Evolutionary conservation across 768 basidiomycete species (phyloP), one percentile per base, ranked within the genome.

Genomic region (Leccinum obscurum): DNA sequence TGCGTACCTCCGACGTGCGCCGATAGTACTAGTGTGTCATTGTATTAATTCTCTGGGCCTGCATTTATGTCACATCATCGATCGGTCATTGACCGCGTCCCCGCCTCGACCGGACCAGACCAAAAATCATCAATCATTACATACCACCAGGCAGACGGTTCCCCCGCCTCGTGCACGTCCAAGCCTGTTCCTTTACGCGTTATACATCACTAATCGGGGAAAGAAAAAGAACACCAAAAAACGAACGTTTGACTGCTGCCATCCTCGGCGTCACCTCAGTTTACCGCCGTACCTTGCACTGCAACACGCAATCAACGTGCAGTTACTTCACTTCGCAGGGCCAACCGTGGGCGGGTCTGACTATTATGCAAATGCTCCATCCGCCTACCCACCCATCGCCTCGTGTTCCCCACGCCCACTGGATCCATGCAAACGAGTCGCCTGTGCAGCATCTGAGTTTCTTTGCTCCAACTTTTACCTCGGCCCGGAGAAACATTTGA

Each of bases 331-430:
- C n/a, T 44, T n/a, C 55, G 41, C 22, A 5, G 26, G 35, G 20
- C 8, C 39, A 41, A 41, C 39, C 39, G 17, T 17, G 39, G 39
- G 41, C 39, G 17, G 39, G 41, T n/a, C 17, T n/a, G 4, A n/a
- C 41, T 44, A n/a, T 44, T n/a, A 44, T n/a, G 8, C 41, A n/a
- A 44, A 44, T n/a, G 8, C 41, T 44, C 41, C 41, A n/a, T n/a
- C 41, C 41, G 41, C n/a, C n/a, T 41, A 10, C 41, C 41, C 41
- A 41, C n/a, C 17, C 13, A 10, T 35, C 41, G 44, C 71, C 71
- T 73, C 71, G 62, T 67, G 67, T 71, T 58, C 30, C 6, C 52
- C 59, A 64, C 60, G 60, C 52, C 58, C 34, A 55, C 51, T 35
- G 6, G 35, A 35, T 35, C n/a, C 41, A 44, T 8, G n/a, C 20